These are phyloP conservation scores for Acacia acuminata DNA, from an alignment of 306 rosid species.

Conservation along the genomic window DNA sequence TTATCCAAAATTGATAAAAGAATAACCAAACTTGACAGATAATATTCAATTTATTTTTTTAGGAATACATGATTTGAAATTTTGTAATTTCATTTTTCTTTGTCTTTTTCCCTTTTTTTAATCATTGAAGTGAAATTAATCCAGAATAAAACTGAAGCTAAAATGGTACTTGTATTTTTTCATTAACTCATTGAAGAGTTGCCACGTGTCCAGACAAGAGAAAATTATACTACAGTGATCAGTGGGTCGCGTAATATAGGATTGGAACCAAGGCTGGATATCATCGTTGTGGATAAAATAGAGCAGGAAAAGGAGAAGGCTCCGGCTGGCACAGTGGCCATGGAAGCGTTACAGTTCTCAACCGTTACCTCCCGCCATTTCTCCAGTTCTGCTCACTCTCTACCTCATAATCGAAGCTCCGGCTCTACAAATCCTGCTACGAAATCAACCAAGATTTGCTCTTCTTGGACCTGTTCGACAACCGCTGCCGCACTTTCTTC, in stretches of 20 bases:
- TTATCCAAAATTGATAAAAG: too few relatives aligned
- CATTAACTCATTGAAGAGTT: too few relatives aligned
- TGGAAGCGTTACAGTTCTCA: conserved; percentile 76
- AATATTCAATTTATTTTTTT: too few relatives aligned
- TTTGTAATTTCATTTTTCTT: too few relatives aligned
- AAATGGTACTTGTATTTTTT: background rate
- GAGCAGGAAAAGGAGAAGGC: background rate
- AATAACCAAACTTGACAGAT: too few relatives aligned
- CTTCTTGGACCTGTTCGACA: conserved; percentile 48
- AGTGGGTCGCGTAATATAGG: background rate
- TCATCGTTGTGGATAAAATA: conserved; percentile 44
- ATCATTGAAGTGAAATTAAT: too few relatives aligned
- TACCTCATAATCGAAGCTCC: conserved; percentile 31
- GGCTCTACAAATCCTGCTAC: conserved; percentile 28
- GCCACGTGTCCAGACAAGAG: background rate
- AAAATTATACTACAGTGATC: background rate
- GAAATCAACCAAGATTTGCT: conserved; percentile 41
- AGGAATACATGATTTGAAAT: too few relatives aligned
- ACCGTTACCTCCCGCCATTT: conserved; percentile 74
- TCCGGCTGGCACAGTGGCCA: conserved; percentile 27
- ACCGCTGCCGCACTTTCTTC: conserved; percentile 54
- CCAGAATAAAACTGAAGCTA: background rate
- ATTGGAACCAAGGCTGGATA: background rate
- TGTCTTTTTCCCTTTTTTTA: too few relatives aligned
- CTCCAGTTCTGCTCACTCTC: conserved; percentile 44